Base-by-base conservation (phyloP, 257 asterid genomes). In the Voacanga thouarsii region DNA sequence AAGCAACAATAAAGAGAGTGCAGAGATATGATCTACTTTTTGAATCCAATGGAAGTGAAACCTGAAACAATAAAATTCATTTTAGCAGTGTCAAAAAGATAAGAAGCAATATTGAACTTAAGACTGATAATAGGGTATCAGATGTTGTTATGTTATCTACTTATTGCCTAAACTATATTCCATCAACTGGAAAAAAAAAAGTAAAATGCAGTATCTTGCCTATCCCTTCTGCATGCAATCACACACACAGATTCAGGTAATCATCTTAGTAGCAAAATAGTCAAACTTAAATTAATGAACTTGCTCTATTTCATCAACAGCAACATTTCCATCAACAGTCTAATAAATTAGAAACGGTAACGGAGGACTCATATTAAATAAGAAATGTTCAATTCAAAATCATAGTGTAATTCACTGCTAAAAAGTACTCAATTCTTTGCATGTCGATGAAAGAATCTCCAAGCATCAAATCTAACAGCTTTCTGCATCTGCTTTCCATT, bases 1-100 rank as follows among this genome's bases (percentile, higher is more conserved):
- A 79, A 69, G 86, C 85, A 16, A 85, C 73, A 26, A 90, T 21
- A 64, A 89, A 50, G 74, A 92, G 83, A 85, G 89, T 81, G 86
- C 88, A 90, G 70, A 90, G 81, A 66, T 83, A 87, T 76, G 92
- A 82, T 80, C 90, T 86, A 61, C 84, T 81, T 84, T 86, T 92
- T 70, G 88, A 78, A 83, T 88, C 97, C 18, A 89, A 82, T 28
- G 86, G 56, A 63, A 63, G 64, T 50, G 74, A 80, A 80, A 56
- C 86, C 97, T 94, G 96, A 75, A 80, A 82, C 39, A 5, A 43
- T 18, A 67, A 7, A 41, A 12, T 41, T 8, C 16, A 63, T 15
- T 4, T 63, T 12, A 3, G 30, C 7, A 28, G 1, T 1, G 8
- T 12, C 19, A 60, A 71, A 75, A 78, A 72, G 10, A 53, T 75